Evolutionary conservation across 768 basidiomycete genomes (phyloP), one percentile per base, ranked within the genome.

Genomic region (Amanita jacksonii): DNA sequence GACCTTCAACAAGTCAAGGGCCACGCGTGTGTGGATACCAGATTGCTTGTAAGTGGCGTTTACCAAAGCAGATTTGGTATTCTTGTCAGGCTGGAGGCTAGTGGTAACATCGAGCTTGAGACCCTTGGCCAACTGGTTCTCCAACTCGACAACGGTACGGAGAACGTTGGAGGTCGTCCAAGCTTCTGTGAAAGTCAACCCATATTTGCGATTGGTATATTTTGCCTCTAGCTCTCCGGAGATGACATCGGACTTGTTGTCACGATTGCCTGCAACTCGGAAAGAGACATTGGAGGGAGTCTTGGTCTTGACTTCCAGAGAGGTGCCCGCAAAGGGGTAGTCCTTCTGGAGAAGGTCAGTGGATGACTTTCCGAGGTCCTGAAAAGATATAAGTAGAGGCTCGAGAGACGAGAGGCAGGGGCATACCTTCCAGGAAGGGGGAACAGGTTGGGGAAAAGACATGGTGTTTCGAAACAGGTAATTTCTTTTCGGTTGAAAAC

Each of bases 291-390:
- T 78, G 59, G 87, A 89, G 24, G 88, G 84, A 0, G 89, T 85
- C 60, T 81, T 77, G 46, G 88, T 92, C 73, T 91, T 92, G 58
- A 90, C 81, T 65, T 91, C 88, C 45, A 91, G 76, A 45, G 71
- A 63, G 46, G 72, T 74, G 24, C 77, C 78, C 42, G 69, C 62
- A 78, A 89, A 83, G 56, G 77, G 81, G 74, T 80, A 98, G 73
- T 99, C 96, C 73, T 84, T 91, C 62, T 73, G 73, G 55, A 99
- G 74, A 51, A 98, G 69, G 77, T 98, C 94, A 58, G 81, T 88
- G 66, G 91, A 89, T 53, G 91, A 92, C 79, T 97, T 98, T 67
- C 94, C 94, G 55, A 91, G 82, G 65, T 91, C 88, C 88, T 91
- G 54, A 30, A 33, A 19, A 18, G n/a, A 46, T 20, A 50, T 53